Evolutionary conservation across 768 basidiomycete genomes (phyloP).

Genomic region (Trametes punicea): DNA sequence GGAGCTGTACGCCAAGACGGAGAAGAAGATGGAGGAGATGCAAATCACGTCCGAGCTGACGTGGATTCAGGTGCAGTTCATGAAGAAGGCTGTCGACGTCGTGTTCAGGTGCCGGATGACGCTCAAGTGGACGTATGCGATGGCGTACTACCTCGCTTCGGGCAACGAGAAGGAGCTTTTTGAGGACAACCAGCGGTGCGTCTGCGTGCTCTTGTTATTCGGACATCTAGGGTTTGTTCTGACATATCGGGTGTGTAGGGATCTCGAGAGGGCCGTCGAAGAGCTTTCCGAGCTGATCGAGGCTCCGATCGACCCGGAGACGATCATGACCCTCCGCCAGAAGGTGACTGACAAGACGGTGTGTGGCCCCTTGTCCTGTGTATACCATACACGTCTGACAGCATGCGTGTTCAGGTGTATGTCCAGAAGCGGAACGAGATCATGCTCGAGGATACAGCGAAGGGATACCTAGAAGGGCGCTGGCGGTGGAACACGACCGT

Average conservation of each 20-base stretch:
- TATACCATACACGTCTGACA: too few species aligned
- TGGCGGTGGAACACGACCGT: conserved; percentile 79
- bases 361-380: background rate
- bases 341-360: conserved; percentile 97
- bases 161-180: conserved; percentile 94
- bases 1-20: conserved; percentile 90
- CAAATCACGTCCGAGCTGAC: conserved; percentile 88
- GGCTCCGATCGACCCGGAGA: conserved; percentile 83
- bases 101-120: conserved; percentile 88
- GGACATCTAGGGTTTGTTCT: background rate
- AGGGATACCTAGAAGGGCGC: conserved; percentile 80
- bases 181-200: conserved; percentile 92
- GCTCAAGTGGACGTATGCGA: conserved; percentile 98
- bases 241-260: conserved; percentile 43
- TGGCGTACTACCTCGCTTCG: conserved; percentile 94
- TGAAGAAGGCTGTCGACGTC: conserved; percentile 96
- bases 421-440: conserved; percentile 98
- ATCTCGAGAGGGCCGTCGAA: conserved; percentile 93
- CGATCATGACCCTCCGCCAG: conserved; percentile 77
- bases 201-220: background rate
- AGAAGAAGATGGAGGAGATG: conserved; percentile 99
- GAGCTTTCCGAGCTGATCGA: conserved; percentile 92
- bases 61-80: conserved; percentile 99
- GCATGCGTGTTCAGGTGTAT: conserved; percentile 54
- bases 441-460: conserved; percentile 90